These are phyloP conservation scores for Pyrus hybrid DNA, from an alignment of 331 rosid genomes.

Conservation along the genomic window DNA sequence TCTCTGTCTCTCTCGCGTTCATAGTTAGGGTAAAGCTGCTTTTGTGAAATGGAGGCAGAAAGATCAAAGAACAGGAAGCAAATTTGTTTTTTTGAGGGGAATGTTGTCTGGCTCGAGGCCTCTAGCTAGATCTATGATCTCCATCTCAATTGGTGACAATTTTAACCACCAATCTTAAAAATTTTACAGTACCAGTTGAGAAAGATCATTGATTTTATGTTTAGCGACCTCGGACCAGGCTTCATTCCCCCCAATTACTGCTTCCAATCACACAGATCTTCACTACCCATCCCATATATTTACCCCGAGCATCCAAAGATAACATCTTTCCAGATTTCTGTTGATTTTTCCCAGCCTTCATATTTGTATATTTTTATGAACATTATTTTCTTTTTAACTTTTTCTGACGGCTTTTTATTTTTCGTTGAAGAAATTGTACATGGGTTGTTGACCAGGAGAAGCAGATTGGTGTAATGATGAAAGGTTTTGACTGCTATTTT, in stretches of 20 bases:
- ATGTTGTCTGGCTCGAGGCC: too few relatives aligned
- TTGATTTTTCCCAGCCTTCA: neutral
- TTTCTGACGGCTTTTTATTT: neutral
- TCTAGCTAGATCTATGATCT: conserved; percentile 9
- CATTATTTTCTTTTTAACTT: neutral
- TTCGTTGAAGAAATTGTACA: neutral
- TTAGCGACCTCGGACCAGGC: conserved; percentile 88
- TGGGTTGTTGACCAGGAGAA: conserved; percentile 13
- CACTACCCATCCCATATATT: neutral
- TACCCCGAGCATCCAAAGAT: neutral
- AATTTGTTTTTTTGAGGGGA: too few relatives aligned
- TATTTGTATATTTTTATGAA: neutral
- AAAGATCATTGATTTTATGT: neutral
- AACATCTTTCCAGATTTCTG: neutral
- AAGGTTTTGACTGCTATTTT: conserved; percentile 18
- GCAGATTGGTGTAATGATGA: conserved; percentile 41
- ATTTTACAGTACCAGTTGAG: neutral
- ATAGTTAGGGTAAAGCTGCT: neutral
- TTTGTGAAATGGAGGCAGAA: too few relatives aligned
- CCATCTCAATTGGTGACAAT: neutral
- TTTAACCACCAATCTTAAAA: neutral
- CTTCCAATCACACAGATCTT: conserved; percentile 19
- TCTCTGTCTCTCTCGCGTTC: neutral
- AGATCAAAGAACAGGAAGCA: too few relatives aligned
- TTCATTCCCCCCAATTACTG: conserved; percentile 93